These are phyloP conservation scores for Solanum pimpinellifolium DNA, from an alignment of 257 asterid genomes.

Conservation along the genomic window DNA sequence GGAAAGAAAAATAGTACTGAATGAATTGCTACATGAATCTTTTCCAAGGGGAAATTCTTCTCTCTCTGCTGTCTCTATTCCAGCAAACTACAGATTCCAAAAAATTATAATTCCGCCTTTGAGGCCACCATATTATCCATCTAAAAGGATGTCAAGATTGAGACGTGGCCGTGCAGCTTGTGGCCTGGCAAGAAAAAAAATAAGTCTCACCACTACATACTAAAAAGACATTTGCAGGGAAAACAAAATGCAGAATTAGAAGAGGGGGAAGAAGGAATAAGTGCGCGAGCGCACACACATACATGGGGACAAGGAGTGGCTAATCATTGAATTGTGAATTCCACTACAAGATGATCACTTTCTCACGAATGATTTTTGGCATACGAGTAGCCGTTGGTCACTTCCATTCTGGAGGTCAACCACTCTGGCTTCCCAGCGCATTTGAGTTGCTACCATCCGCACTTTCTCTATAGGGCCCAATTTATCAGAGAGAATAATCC, in stretches of 20 bases:
- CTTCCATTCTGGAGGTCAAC: constrained; percentile 78
- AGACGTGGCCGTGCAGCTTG: background rate
- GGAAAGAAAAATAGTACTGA: constrained; percentile 1
- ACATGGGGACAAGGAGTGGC: constrained; percentile 11
- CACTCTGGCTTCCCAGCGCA: constrained; percentile 94
- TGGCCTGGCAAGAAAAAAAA: background rate
- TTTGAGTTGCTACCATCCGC: constrained; percentile 50
- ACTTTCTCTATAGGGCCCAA: constrained; percentile 47
- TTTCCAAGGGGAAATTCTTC: constrained; percentile 21
- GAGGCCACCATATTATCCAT: background rate
- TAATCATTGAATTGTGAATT: constrained; percentile 14
- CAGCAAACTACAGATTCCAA: constrained; percentile 37
- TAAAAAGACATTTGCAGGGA: background rate
- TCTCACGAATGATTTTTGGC: constrained; percentile 79
- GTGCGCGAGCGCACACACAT: background rate
- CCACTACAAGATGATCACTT: constrained; percentile 32
- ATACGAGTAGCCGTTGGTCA: constrained; percentile 67
- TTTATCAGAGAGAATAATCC: constrained; percentile 74
- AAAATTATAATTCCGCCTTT: constrained; percentile 24
- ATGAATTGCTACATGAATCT: constrained; percentile 47
- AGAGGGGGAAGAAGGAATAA: background rate
- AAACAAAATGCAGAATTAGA: background rate
- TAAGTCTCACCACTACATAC: background rate
- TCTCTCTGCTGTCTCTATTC: constrained; percentile 14
- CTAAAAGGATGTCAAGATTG: constrained; percentile 7